Evolutionary conservation across 2,329 filamentous ascomycete species (phyloP).

Genomic region (Cordyceps javanica): DNA sequence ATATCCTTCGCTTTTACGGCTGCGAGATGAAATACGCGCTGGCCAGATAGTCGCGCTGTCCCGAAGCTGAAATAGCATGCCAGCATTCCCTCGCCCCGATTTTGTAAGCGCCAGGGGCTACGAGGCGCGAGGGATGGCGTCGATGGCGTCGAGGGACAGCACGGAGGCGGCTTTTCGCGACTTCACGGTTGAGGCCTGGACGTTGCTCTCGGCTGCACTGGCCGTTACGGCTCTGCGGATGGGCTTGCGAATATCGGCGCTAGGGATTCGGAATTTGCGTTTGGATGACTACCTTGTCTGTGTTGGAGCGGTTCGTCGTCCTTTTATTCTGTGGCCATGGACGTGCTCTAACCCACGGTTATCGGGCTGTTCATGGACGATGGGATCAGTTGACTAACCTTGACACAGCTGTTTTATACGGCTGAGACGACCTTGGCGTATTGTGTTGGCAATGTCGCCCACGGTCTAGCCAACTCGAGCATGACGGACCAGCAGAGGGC

Average conservation of each 20-base stretch:
- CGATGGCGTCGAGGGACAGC: not conserved
- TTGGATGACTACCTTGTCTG: slow-evolving; percentile 13
- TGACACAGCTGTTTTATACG: slow-evolving; percentile 15
- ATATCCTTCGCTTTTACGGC: not conserved
- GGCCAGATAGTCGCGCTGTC: not conserved
- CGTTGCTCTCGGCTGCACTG: not conserved
- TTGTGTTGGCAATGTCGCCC: slow-evolving; percentile 32
- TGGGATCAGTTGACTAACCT: not conserved
- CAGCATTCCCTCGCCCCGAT: not conserved
- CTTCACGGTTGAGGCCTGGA: slow-evolving; percentile 4
- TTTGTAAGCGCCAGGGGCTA: not conserved
- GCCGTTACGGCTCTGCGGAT: not conserved
- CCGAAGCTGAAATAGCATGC: not conserved
- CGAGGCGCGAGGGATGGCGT: not conserved
- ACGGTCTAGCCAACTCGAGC: slow-evolving; percentile 42
- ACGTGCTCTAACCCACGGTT: not conserved
- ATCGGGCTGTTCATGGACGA: no score
- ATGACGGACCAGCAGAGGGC: slow-evolving; percentile 43
- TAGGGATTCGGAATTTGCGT: not conserved
- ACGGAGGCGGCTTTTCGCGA: not conserved
- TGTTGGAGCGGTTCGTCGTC: slow-evolving; percentile 3
- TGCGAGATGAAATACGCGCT: not conserved
- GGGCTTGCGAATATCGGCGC: not conserved
- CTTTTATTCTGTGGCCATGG: not conserved
- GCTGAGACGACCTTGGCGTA: slow-evolving; percentile 24